Base-by-base conservation (phyloP, 2,329 filamentous ascomycete species). In the Cladorrhinum sp. region DNA sequence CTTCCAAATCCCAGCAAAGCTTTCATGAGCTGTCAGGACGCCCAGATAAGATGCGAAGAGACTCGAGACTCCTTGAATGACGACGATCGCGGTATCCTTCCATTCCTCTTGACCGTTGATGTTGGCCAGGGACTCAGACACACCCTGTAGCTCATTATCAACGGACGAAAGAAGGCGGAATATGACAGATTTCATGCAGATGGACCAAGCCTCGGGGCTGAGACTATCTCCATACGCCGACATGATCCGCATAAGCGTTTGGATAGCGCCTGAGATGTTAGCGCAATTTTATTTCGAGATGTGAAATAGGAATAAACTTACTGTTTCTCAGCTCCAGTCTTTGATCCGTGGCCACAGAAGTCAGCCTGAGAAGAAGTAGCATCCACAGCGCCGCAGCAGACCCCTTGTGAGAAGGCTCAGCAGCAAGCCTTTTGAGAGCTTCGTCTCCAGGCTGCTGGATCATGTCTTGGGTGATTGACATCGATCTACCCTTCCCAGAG, bases 161-260 rank as follows among this genome's bases (percentile, higher is more conserved):
- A 93, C 87, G 0, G 85, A 87, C 3, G 86, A 81, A 2, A 96
- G 75, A 66, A 96, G 85, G 61, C 85, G 85, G 74, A 96, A 93
- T 1, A 96, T 81, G 6, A 97, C 89, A 6, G 85, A 86, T 62
- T 90, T 87, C 58, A 96, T 83, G 67, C 92, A 95, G 25, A 93
- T 81, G 52, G 88, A 87, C 93, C 92, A 98, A 0, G 90, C 88
- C 69, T 89, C 85, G 0, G 91, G 81, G 45, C 84, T 87, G 3
- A 97, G 79, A 57, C 89, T 88, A 65, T 93, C 89, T 10, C 92
- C 92, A 64, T 96, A 96, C 1, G 91, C 92, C 72, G 96, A 92
- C 64, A 98, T 92, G 20, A 98, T 96, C 50, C 92, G 85, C 59
- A 97, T 82, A 2, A 98, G 78, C 0, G 93, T 97, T 72, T 97